Base-by-base conservation (phyloP, 139 green algal species). In the Coelastrella sp. region DNA sequence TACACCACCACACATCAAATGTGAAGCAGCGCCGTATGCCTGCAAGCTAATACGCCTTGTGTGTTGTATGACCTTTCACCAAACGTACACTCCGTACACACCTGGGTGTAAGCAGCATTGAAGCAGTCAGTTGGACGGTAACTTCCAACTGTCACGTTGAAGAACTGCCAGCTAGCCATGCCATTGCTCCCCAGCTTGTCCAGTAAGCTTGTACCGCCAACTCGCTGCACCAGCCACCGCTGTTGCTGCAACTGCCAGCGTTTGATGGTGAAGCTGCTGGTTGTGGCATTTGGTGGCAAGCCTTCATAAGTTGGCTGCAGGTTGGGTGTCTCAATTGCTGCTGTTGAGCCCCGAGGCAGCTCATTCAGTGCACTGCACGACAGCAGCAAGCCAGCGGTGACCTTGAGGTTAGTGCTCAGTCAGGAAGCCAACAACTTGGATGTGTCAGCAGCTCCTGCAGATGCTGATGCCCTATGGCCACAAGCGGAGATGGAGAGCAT, bases 101-200 rank as follows among this genome's bases (percentile, higher is more conserved):
- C 75, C 86, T 85, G 86, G 14, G 17, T 20, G 11, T 56, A 22
- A 8, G 86, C 74, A 7, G 32, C 86, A 57, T 14, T 59, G 54
- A 85, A 90, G 86, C 86, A 90, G 32, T 85, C 74, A 4, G 14
- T 11, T 3, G 58, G 23, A 4, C 13, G n/a, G 17, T 90, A 90
- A 59, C 47, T 59, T 54, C 71, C 23, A 56, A 85, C 86, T 20
- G 71, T 85, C 56, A 90, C 86, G 47, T 90, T 85, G 60, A 71
- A 85, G 22, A 85, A 90, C 74, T 78, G 47, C 86, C 86, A 90
- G 17, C 59, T 66, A 14, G 86, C 86, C n/a, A 85, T 64, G 23
- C 73, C 22, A 14, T 23, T 71, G 5, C 7, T 60, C 11, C 57
- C 10, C 11, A 80, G 74, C 68, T 74, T 68, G 54, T 87, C 81